A percentile compares a stretch with the other conserved stretches of the same genome.
Conservation (phyloP, 495 filamentous ascomycete genomes). For the Talaromyces trachyspermus region DNA sequence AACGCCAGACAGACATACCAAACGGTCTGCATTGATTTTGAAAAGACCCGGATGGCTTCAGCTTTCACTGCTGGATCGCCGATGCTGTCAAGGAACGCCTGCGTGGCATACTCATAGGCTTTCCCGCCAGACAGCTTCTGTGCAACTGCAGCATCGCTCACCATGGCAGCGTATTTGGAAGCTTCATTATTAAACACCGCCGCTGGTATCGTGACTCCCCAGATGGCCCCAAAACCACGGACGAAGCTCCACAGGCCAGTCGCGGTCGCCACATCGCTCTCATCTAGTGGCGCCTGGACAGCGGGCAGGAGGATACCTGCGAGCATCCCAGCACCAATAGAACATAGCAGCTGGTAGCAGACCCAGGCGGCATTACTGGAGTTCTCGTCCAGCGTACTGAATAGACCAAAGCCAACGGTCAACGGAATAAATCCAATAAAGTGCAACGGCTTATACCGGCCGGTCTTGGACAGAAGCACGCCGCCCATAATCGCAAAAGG, state of each 20-base stretch:
- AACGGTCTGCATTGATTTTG: background rate
- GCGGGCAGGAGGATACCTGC: conserved; percentile 27
- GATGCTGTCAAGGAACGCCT: background rate
- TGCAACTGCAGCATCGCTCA: conserved; percentile 4
- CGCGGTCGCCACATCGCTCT: conserved; percentile 32
- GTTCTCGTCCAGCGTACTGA: conserved; percentile 21
- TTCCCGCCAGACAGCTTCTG: conserved; percentile 6
- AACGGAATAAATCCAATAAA: conserved; percentile 28
- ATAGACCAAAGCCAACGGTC: conserved; percentile 32
- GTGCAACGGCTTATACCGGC: conserved; percentile 41
- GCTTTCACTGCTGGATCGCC: background rate
- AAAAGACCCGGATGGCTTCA: background rate
- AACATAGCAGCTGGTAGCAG: conserved; percentile 24
- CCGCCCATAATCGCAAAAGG: conserved; percentile 26
- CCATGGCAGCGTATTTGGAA: background rate
- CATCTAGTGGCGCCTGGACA: conserved; percentile 28
- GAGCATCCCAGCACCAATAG: conserved; percentile 24
- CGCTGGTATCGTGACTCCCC: conserved; percentile 44
- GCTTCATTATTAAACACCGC: conserved; percentile 34
- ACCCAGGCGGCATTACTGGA: conserved; percentile 20
- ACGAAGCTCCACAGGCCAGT: conserved; percentile 41
- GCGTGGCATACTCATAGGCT: conserved; percentile 13
- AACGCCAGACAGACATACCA: background rate
- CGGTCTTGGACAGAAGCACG: conserved; percentile 25
- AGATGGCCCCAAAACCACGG: conserved; percentile 41